Evolutionary conservation across 2,329 filamentous ascomycete genomes (phyloP).

Genomic region (Botrytis deweyae): DNA sequence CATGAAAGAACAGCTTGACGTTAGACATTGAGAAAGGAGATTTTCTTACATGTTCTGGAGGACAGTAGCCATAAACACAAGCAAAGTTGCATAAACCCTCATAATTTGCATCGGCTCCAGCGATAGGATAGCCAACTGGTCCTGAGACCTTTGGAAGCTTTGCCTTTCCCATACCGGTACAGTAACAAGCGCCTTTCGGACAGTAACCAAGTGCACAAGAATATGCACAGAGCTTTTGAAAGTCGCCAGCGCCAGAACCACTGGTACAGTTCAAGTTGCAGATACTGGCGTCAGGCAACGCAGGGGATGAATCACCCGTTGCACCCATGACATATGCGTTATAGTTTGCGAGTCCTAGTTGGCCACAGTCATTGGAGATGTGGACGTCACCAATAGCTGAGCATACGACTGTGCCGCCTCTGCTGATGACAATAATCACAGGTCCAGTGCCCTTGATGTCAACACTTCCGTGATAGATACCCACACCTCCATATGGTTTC

Average conservation of each 20-base stretch:
- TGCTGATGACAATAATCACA: neutral
- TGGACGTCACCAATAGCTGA: neutral
- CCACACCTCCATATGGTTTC: neutral
- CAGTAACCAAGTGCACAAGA: conserved; percentile 31
- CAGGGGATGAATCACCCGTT: neutral
- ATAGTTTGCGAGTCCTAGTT: neutral
- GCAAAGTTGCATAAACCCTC: conserved; percentile 8
- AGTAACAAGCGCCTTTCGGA: conserved; percentile 20
- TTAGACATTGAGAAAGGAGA: neutral
- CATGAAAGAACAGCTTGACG: neutral
- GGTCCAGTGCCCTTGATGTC: neutral
- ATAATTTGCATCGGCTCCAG: conserved; percentile 9
- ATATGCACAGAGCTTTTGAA: conserved; percentile 41
- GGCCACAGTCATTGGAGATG: neutral
- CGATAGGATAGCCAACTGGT: neutral
- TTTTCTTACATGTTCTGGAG: neutral
- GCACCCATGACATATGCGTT: conserved; percentile 1
- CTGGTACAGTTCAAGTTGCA: conserved; percentile 23
- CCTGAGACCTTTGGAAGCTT: neutral
- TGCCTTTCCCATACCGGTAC: conserved; percentile 8
- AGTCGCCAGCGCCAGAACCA: conserved; percentile 38
- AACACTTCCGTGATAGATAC: conserved; percentile 14
- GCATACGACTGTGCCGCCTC: neutral
- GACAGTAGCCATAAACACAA: conserved; percentile 12
- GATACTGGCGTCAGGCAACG: neutral